Evolutionary conservation across 2,329 filamentous ascomycete genomes (phyloP).

Genomic region (Colletotrichum falcatum): DNA sequence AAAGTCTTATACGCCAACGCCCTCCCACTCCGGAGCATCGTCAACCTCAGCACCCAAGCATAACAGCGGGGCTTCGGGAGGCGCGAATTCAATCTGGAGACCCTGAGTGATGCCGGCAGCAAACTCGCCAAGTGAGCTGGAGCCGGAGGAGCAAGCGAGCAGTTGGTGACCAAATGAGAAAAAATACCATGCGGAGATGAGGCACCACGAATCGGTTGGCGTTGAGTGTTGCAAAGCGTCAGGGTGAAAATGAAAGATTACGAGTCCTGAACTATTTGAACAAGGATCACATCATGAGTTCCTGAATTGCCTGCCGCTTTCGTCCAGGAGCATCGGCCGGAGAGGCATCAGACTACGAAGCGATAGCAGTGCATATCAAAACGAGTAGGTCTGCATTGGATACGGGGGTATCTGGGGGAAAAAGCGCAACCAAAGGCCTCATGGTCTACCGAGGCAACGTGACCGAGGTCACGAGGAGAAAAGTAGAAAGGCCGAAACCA

Average conservation of each 20-base stretch:
- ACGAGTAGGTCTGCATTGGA: constrained; percentile 6
- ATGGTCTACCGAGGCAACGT: constrained; percentile 21
- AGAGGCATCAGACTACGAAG: not conserved
- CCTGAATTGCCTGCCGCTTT: not conserved
- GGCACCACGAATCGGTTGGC: not conserved
- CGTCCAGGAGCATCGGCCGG: not conserved
- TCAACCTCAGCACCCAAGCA: not conserved
- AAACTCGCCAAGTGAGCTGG: not conserved
- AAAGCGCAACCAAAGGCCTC: not conserved
- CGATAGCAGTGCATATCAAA: not conserved
- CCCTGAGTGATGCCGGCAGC: not conserved
- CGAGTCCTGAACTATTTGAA: not conserved
- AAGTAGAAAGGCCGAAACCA: constrained; percentile 1
- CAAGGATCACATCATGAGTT: not conserved
- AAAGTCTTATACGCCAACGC: constrained; percentile 1
- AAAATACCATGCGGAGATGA: not conserved
- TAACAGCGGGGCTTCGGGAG: not conserved
- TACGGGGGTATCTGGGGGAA: constrained; percentile 29
- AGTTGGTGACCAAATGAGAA: not conserved
- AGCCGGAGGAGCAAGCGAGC: not conserved
- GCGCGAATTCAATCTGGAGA: not conserved
- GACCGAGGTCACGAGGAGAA: constrained; percentile 11
- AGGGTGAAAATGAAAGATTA: not conserved
- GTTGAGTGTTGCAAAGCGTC: not conserved
- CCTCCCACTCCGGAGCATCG: not conserved